A percentile compares a stretch with the other conserved stretches of the same genome.
These are phyloP conservation scores for Paraglomus occultum DNA, from an alignment of 192 early-diverging fungal species.

Conservation along the genomic window DNA sequence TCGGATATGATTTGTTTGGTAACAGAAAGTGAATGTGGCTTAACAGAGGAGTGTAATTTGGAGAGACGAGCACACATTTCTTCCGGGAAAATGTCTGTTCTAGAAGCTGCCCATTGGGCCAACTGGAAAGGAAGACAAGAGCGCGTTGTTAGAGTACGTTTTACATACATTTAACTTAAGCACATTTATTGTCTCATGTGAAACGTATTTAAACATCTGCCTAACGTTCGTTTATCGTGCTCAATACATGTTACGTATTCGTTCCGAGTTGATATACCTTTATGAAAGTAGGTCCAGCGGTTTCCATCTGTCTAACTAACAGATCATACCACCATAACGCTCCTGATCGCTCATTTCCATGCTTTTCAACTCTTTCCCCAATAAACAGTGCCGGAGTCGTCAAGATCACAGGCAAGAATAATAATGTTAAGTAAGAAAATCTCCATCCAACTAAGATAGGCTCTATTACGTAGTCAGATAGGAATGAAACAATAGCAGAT, in stretches of 20 bases:
- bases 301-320: constrained; percentile 75
- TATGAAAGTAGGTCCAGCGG: constrained; percentile 93
- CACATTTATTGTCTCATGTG: background rate
- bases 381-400: constrained; percentile 58
- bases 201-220: background rate
- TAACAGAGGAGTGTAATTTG: constrained; percentile 78
- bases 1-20: constrained; percentile 64
- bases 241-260: background rate
- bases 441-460: constrained; percentile 55
- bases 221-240: background rate
- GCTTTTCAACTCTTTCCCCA: constrained; percentile 45
- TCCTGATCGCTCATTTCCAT: constrained; percentile 53
- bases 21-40: constrained; percentile 68
- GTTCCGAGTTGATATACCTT: constrained; percentile 57
- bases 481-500: background rate
- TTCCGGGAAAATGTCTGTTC: constrained; percentile 81
- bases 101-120: constrained; percentile 91
- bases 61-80: constrained; percentile 74
- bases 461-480: constrained; percentile 53
- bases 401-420: constrained; percentile 71
- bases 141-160: background rate
- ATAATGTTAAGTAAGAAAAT: constrained; percentile 55
- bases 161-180: background rate
- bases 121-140: constrained; percentile 41
- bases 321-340: constrained; percentile 85